A percentile compares a stretch with the other conserved stretches of the same genome.
Conservation (phyloP, 768 basidiomycete species). For the Lactifluus echinatus region DNA sequence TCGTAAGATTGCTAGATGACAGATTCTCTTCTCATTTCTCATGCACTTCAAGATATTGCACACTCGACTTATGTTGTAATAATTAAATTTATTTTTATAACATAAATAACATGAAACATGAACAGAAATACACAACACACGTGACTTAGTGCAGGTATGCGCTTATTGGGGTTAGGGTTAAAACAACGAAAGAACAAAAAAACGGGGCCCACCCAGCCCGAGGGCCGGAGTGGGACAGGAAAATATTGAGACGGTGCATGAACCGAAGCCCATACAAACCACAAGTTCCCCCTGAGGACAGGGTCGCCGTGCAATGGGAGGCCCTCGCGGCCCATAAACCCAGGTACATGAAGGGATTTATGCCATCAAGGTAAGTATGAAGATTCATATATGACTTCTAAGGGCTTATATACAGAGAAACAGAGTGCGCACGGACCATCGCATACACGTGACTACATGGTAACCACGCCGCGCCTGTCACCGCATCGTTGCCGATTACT, state of each 20-base stretch:
- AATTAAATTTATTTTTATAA: too few species aligned
- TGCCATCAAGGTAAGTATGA: slow-evolving; percentile 27
- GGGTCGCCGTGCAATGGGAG: slow-evolving; percentile 25
- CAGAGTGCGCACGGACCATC: slow-evolving; percentile 2
- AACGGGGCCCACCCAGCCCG: slow-evolving; percentile 24
- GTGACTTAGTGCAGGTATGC: too few species aligned
- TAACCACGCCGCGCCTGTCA: too few species aligned
- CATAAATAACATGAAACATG: too few species aligned
- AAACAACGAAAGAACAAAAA: background rate
- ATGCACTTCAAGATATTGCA: too few species aligned
- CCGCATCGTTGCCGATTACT: too few species aligned
- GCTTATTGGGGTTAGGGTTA: slow-evolving; percentile 10
- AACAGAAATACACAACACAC: too few species aligned
- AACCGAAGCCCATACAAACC: slow-evolving; percentile 47
- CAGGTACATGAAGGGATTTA: slow-evolving; percentile 23
- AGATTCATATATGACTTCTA: background rate
- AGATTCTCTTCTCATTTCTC: too few species aligned
- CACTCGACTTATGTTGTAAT: too few species aligned
- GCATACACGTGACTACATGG: background rate
- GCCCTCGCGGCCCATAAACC: slow-evolving; percentile 23
- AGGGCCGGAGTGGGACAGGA: slow-evolving; percentile 58
- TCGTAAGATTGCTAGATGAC: too few species aligned
- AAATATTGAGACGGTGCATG: slow-evolving; percentile 79
- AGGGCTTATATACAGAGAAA: background rate
- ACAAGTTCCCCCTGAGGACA: slow-evolving; percentile 22